Evolutionary conservation across 2,329 filamentous ascomycete genomes (phyloP), one percentile per base, ranked within the genome.

Genomic region (Biscogniauxia mediterranea): DNA sequence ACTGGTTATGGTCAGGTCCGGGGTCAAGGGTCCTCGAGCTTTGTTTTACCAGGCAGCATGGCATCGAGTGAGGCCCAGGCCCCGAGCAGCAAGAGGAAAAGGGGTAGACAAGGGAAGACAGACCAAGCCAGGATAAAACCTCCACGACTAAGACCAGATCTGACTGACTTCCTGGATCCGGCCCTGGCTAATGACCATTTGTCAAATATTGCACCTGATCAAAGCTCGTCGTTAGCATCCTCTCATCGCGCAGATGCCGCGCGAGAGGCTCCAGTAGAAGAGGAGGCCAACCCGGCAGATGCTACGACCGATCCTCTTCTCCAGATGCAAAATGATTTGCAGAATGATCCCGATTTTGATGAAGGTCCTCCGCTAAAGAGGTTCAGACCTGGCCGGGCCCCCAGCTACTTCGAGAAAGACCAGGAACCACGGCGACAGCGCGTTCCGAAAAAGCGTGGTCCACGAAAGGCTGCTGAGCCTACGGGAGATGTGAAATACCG

Each of bases 401-500:
- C 51, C 2, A 52, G 19, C 51, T 63, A 57, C 19, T 62, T 64
- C 15, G 42, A 51, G 38, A 46, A 17, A 20, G 59, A 62, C 20
- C 51, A 58, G 13, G 61, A 60, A 42, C 52, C 62, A 19, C 21
- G 56, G n/a, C 67, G 62, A 19, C 64, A 63, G 58, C 61, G 61
- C 32, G 58, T 57, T 56, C 66, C 64, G 25, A 57, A 60, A 15
- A 77, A 71, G 61, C 70, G 76, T 5, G 83, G 83, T 6, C 83
- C 83, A 25, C 79, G 84, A 19, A 86, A 87, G 71, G 83, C 86
- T 23, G 87, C 85, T 8, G 89, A 91, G 71, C 89, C 88, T 17
- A 85, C 88, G 52, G 86, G 83, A 50, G 88, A 92, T 67, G 91
- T 93, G 73, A 91, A 89, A 69, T 80, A 84, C 50, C 80, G 88